phyloP scores from a whole-genome alignment of 805 yeast species.

The Candida railenensis region DNA sequence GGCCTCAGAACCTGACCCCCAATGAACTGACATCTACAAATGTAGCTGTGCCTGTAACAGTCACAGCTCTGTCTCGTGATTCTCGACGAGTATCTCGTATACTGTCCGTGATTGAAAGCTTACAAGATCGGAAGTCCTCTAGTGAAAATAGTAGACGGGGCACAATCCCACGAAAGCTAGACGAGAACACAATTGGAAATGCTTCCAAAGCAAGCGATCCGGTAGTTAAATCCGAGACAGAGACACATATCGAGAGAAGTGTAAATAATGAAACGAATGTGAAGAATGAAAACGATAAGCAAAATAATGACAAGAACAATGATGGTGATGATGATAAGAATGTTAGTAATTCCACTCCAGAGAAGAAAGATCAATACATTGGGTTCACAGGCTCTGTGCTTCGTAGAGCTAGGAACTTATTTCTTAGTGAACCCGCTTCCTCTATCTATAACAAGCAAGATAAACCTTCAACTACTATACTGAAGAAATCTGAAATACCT shows the following conservation, averaged over 20 bases:
- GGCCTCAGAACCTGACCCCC: too few species aligned
- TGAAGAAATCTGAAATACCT: background rate
- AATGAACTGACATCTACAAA: background rate
- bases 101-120: background rate
- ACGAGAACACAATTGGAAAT: too few species aligned
- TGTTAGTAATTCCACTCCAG: background rate
- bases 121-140: background rate
- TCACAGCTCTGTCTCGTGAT: background rate
- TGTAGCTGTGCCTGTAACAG: background rate
- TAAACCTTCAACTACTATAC: background rate
- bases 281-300: background rate
- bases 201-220: background rate
- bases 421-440: slow-evolving; percentile 1
- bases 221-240: background rate
- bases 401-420: slow-evolving; percentile 4
- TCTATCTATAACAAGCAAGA: background rate
- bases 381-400: slow-evolving; percentile 3
- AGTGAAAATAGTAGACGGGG: background rate
- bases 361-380: background rate
- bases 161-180: background rate
- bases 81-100: background rate
- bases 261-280: background rate
- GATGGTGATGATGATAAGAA: background rate
- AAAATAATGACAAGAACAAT: too few species aligned
- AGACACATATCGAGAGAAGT: background rate